Conservation (phyloP, 257 asterid species). For the Solanum lycopersicoides region DNA sequence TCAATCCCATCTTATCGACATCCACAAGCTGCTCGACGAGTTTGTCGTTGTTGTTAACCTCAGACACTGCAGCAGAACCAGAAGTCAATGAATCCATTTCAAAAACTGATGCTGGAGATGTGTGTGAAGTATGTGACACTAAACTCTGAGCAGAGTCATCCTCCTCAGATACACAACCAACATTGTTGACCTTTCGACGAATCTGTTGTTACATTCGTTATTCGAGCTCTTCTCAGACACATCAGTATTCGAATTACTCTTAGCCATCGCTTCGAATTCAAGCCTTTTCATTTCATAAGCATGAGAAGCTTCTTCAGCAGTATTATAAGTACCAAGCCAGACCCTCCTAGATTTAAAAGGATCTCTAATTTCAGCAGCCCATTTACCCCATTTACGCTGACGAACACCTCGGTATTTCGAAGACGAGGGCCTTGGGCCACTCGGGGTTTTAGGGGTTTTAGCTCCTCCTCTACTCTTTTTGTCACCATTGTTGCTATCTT, state of each 20-base stretch:
- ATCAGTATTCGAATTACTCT: neutral
- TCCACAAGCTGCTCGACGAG: neutral
- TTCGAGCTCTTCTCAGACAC: conserved; percentile 15
- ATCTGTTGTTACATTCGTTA: neutral
- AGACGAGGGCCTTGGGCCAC: neutral
- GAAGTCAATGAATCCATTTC: conserved; percentile 40
- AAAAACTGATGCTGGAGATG: conserved; percentile 46
- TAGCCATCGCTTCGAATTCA: conserved; percentile 2
- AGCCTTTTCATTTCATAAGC: conserved; percentile 14
- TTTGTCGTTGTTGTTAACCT: neutral
- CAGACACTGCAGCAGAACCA: neutral
- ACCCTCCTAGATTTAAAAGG: neutral
- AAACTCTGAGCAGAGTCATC: conserved; percentile 43
- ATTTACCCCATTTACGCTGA: conserved; percentile 13
- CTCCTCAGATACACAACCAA: conserved; percentile 8
- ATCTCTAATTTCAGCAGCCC: conserved; percentile 28
- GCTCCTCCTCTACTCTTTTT: conserved; percentile 14
- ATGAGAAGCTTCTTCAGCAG: conserved; percentile 17
- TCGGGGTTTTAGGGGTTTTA: neutral
- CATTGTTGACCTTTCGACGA: neutral
- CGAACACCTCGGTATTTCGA: conserved; percentile 15
- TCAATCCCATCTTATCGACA: neutral
- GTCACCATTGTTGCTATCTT: conserved; percentile 32
- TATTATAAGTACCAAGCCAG: conserved; percentile 20
- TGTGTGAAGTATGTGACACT: conserved; percentile 30